Conservation (phyloP, 768 basidiomycete species). For the Imleria badia region DNA sequence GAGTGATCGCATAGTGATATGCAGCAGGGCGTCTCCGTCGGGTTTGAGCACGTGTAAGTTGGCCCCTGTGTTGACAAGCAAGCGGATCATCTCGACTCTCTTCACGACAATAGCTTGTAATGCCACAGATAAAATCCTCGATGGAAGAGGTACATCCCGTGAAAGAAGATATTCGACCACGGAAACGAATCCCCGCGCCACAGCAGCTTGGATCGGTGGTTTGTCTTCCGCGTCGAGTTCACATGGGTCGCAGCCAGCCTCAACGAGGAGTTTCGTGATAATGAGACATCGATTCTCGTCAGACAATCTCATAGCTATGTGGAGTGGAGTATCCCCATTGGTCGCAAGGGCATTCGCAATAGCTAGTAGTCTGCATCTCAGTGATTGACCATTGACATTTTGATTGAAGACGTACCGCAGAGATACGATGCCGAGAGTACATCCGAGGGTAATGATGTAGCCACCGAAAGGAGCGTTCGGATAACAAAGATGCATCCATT, state of each 20-base stretch:
- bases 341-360: neutral
- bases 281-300: conserved; percentile 4
- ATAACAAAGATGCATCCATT: conserved; percentile 1
- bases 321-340: conserved; percentile 11
- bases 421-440: neutral
- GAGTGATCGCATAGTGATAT: neutral
- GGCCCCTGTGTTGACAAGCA: neutral
- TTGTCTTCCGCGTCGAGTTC: neutral
- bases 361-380: neutral
- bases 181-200: neutral
- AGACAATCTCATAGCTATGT: neutral
- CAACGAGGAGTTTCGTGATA: neutral
- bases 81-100: conserved; percentile 1
- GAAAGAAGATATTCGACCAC: neutral
- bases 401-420: neutral
- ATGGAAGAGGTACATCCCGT: neutral
- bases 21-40: neutral
- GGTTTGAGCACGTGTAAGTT: neutral
- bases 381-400: accelerated
- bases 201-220: neutral
- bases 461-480: neutral
- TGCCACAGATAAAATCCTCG: neutral
- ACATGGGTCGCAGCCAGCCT: neutral
- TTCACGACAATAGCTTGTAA: neutral
- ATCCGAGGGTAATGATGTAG: neutral